Evolutionary conservation across 495 filamentous ascomycete species (phyloP), one percentile per base, ranked within the genome.

Genomic region (Cenococcum geophilum): DNA sequence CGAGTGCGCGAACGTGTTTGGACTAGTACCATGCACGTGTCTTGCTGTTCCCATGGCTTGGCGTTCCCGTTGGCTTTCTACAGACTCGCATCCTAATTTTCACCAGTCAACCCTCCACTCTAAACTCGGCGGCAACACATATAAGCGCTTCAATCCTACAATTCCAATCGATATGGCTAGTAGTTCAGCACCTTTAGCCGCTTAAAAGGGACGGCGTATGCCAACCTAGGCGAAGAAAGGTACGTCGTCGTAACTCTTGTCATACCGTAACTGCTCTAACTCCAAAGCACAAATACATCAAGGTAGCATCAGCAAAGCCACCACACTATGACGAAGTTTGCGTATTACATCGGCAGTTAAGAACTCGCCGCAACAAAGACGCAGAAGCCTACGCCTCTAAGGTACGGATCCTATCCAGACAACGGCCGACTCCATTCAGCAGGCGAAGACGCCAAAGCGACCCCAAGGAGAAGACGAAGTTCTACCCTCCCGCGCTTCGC

Each of bases 161-260:
- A n/a, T n/a, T n/a, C n/a, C n/a, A n/a, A n/a, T n/a, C n/a, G n/a
- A n/a, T n/a, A n/a, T n/a, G n/a, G n/a, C n/a, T 47, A 51, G 5
- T 51, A 20, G 48, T 51, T 51, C 12, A 51, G 14, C 48, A 51
- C 18, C 48, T 23, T 21, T 23, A 51, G 48, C 48, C 48, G 18
- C 48, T 51, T 4, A 5, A 23, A 51, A 51, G 48, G 21, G 48
- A 21, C 48, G 12, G 16, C 48, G 48, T 51, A 51, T 51, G 23
- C 48, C 23, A 8, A 12, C 18, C 48, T 23, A 51, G 23, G 21
- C 4, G 48, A 51, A 51, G 48, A 23, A 51, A 23, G 4, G 48
- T 51, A 51, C 2, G 23, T 21, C 18, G 48, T 51, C 4, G 48
- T 16, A 51, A 51, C 11, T 8, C 48, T 18, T 51, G 23, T 18